phyloP scores from a whole-genome alignment of 768 basidiomycete species.

The Boletus bicolor region DNA sequence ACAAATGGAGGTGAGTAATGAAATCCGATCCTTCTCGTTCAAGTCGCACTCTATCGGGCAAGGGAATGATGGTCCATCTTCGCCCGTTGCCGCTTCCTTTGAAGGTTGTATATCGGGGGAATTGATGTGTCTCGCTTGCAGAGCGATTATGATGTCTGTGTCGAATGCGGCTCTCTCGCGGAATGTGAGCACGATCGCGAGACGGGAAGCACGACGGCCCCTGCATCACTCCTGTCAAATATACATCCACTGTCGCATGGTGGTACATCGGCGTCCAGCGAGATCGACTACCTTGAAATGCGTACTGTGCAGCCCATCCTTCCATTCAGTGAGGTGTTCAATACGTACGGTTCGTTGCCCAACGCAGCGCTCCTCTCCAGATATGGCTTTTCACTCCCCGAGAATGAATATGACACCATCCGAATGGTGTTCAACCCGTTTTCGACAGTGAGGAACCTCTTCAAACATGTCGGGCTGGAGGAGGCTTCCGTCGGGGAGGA shows the following conservation, averaged over 20 bases:
- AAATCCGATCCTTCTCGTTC: slow-evolving; percentile 14
- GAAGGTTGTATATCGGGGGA: slow-evolving; percentile 1
- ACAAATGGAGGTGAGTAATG: slow-evolving; percentile 61
- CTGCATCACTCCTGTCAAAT: neutral
- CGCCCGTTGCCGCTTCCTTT: neutral
- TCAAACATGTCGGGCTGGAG: slow-evolving; percentile 12
- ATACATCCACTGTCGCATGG: slow-evolving; percentile 14
- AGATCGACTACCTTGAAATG: slow-evolving; percentile 60
- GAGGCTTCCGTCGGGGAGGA: slow-evolving; percentile 1
- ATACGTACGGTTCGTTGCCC: slow-evolving; percentile 67
- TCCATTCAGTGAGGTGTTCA: slow-evolving; percentile 60
- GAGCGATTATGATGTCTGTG: slow-evolving; percentile 74
- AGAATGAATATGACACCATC: slow-evolving; percentile 64
- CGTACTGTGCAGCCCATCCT: slow-evolving; percentile 53
- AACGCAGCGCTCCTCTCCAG: slow-evolving; percentile 65
- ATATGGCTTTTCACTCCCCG: slow-evolving; percentile 76
- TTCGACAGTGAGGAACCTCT: slow-evolving; percentile 10
- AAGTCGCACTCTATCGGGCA: slow-evolving; percentile 20
- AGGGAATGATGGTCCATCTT: slow-evolving; percentile 2
- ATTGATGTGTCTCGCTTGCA: slow-evolving; percentile 30
- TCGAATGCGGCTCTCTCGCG: slow-evolving; percentile 61
- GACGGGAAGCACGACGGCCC: slow-evolving; percentile 1
- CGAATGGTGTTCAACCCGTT: slow-evolving; percentile 29
- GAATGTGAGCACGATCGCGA: slow-evolving; percentile 66
- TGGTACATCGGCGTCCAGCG: slow-evolving; percentile 4